Evolutionary conservation across 2,329 filamentous ascomycete species (phyloP).

Genomic region (Mycogone perniciosa): DNA sequence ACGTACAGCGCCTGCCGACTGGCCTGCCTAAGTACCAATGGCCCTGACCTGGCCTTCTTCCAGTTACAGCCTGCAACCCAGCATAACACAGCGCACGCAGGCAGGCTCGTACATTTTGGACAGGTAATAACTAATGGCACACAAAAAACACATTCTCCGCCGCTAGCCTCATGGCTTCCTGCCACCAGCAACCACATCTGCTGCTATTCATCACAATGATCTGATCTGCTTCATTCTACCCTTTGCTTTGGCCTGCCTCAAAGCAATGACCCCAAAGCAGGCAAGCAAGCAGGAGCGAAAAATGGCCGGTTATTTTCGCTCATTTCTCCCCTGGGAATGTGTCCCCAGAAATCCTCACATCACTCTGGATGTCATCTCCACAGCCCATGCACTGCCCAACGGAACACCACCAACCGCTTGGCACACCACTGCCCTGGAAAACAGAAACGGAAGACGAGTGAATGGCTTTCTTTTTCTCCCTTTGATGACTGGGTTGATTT

Average conservation of each 20-base stretch:
- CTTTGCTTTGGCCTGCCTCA: no score
- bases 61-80: conserved; percentile 1
- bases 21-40: conserved; percentile 3
- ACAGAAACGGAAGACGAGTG: background rate
- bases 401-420: conserved; percentile 12
- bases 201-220: background rate
- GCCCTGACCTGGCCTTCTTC: conserved; percentile 1
- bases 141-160: conserved; percentile 9
- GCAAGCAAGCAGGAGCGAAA: no score
- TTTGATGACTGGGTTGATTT: background rate
- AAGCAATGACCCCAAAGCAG: background rate
- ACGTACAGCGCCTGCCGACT: conserved; percentile 7
- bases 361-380: conserved; percentile 3
- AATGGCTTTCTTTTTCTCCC: background rate
- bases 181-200: background rate
- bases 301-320: background rate
- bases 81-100: conserved; percentile 1
- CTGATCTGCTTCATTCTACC: background rate
- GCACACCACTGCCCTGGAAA: background rate
- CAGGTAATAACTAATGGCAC: conserved; percentile 6
- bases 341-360: conserved; percentile 1
- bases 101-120: background rate
- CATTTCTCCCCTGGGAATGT: conserved; percentile 5
- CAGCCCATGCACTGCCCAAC: conserved; percentile 10
- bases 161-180: background rate